A percentile compares a stretch with the other conserved stretches of the same genome.
phyloP scores from a whole-genome alignment of 331 rosid genomes.

The Rhamnella rubrinervis region DNA sequence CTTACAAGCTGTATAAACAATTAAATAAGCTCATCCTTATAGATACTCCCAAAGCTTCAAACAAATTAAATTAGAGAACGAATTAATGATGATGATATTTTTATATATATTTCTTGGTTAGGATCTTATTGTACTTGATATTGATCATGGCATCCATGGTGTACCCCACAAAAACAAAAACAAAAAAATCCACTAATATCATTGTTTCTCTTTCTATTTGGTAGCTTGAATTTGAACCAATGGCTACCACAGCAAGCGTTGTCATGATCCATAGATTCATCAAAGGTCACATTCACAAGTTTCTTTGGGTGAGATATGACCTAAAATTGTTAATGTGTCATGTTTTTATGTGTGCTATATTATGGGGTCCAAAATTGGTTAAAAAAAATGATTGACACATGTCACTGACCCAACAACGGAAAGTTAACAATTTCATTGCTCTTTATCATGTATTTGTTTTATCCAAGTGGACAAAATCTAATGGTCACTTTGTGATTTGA shows the following conservation, averaged over 20 bases:
- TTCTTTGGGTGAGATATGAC: slow-evolving; percentile 27
- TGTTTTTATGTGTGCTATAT: neutral
- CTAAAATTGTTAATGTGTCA: slow-evolving; percentile 6
- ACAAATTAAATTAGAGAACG: neutral
- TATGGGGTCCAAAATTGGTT: slow-evolving; percentile 27
- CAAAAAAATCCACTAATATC: neutral
- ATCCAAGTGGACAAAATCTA: slow-evolving; percentile 45
- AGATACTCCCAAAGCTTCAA: slow-evolving; percentile 7
- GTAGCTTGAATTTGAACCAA: slow-evolving; percentile 27
- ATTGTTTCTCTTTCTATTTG: slow-evolving; percentile 24
- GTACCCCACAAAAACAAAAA: slow-evolving; percentile 3
- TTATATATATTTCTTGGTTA: slow-evolving; percentile 8
- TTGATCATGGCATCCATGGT: slow-evolving; percentile 7
- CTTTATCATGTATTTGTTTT: slow-evolving; percentile 18
- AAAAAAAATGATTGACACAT: slow-evolving; percentile 18
- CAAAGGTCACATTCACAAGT: slow-evolving; percentile 35
- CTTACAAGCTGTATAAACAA: neutral
- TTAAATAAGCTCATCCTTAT: neutral
- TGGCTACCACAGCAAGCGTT: slow-evolving; percentile 24
- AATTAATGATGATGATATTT: neutral
- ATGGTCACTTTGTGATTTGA: slow-evolving; percentile 62
- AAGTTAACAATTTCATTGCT: slow-evolving; percentile 16
- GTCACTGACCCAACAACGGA: slow-evolving; percentile 32
- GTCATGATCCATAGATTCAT: slow-evolving; percentile 38
- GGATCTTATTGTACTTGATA: slow-evolving; percentile 12